These are phyloP conservation scores for Breynia disticha DNA, from an alignment of 441 rosid genomes.

Conservation along the genomic window DNA sequence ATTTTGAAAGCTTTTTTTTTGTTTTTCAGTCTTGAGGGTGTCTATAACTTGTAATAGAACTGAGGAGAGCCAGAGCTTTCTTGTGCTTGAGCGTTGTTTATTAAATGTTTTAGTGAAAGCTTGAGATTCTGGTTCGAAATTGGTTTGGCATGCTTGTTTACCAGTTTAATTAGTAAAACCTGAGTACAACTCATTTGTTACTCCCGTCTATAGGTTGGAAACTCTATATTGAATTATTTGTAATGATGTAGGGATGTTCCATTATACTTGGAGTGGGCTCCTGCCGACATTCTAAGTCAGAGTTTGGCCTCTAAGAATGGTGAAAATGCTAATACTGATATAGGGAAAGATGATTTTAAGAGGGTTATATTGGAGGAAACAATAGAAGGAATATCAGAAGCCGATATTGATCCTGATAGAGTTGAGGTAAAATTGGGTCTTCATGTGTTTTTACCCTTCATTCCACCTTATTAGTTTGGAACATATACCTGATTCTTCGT, in stretches of 20 bases:
- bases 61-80: conserved; percentile 15
- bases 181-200: too few species aligned
- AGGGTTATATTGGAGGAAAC: conserved; percentile 56
- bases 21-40: conserved; percentile 4
- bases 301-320: conserved; percentile 25
- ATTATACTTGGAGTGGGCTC: conserved; percentile 93
- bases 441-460: background rate
- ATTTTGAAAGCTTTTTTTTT: conserved; percentile 6
- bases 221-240: conserved; percentile 8
- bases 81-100: background rate
- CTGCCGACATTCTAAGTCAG: conserved; percentile 51
- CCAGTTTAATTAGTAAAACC: too few species aligned
- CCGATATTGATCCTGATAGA: conserved; percentile 68
- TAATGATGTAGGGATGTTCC: conserved; percentile 65
- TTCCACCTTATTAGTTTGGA: background rate
- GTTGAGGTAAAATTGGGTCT: conserved; percentile 44
- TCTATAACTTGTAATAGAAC: conserved; percentile 32
- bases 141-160: too few species aligned
- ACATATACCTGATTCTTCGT: conserved; percentile 4
- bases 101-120: too few species aligned
- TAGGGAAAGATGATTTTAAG: conserved; percentile 52
- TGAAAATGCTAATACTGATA: conserved; percentile 29
- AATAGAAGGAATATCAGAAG: conserved; percentile 45
- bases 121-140: too few species aligned
- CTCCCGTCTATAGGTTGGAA: background rate